Evolutionary conservation across 106 monocot species (phyloP), one percentile per base, ranked within the genome.

Genomic region (Platanthera guangdongensis): DNA sequence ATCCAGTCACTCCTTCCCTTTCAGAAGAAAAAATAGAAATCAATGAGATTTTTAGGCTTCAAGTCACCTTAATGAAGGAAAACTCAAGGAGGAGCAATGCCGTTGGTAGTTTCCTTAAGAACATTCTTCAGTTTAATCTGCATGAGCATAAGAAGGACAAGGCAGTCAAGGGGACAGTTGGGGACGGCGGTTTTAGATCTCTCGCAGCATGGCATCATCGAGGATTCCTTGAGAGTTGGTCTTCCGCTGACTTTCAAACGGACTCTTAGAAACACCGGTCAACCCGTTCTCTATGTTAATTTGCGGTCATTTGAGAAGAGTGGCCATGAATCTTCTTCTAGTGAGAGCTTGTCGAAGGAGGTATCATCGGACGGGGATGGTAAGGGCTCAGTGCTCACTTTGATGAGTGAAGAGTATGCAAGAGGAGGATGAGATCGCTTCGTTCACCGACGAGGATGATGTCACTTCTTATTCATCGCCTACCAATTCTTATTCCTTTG

Each of bases 351-450:
- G 47, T 75, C 78, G 2, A 86, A 87, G 78, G 85, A 88, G 63
- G 72, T 19, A 10, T 82, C 84, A 6, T 70, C 76, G 57, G 86
- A 86, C 32, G 80, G 64, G 52, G 88, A 88, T 67, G 79, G 55
- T 4, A 78, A 74, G 28, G 92, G 84, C 48, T 87, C 89, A 3
- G 89, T 89, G 5, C 89, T 89, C 11, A 81, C 82, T 18, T 77
- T 85, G 78, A 88, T 90, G 92, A 86, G 55, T 57, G 95, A 84
- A 75, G 86, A 88, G 68, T 85, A 90, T 54, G 77, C 86, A 4
- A 4, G 95, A 90, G 68, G 92, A 94, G 81, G 87, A 65, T 52
- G 95, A 96, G 79, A 84, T 96, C 73, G 83, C 92, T 7, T 83
- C 88, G 1, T 96, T 93, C 53, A 93, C 95, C 45, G 90, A 93